Percentiles rank a stretch among this genome's conserved stretches.
These are phyloP conservation scores for Entomortierella chlamydospora DNA, from an alignment of 192 early-diverging fungal species.

Conservation along the genomic window DNA sequence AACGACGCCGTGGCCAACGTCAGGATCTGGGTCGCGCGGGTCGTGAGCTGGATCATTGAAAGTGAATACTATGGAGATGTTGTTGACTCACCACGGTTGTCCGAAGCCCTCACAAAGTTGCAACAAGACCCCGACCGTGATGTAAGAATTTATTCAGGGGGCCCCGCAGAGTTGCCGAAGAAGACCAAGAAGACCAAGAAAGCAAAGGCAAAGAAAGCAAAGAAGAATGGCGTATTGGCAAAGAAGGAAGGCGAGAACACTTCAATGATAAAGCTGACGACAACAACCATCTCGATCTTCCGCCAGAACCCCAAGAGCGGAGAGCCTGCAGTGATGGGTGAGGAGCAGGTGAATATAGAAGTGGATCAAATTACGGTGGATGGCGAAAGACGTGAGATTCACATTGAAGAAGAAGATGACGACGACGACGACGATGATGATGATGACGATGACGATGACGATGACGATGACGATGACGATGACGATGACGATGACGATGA, in stretches of 20 bases:
- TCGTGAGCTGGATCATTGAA: conserved; percentile 52
- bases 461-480: conserved; percentile 11
- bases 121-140: conserved; percentile 47
- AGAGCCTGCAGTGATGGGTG: conserved; percentile 12
- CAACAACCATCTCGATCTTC: conserved; percentile 28
- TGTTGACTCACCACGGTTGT: conserved; percentile 5
- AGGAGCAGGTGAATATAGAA: conserved; percentile 11
- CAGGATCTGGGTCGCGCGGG: conserved; percentile 75
- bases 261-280: background rate
- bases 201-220: too few species aligned
- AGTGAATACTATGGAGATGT: conserved; percentile 47
- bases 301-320: conserved; percentile 40
- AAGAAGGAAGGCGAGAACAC: conserved; percentile 3
- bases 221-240: conserved; percentile 8
- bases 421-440: conserved; percentile 19
- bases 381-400: conserved; percentile 11
- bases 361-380: conserved; percentile 16
- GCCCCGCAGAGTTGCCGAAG: conserved; percentile 25
- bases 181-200: conserved; percentile 15
- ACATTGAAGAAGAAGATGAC: conserved; percentile 17
- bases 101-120: conserved; percentile 8
- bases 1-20: conserved; percentile 77
- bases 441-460: conserved; percentile 7
- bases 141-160: conserved; percentile 46
- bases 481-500: conserved; percentile 12